Percentiles rank a stretch among this genome's conserved stretches.
Evolutionary conservation across 768 basidiomycete genomes (phyloP).

Genomic region (Russula olivacea): DNA sequence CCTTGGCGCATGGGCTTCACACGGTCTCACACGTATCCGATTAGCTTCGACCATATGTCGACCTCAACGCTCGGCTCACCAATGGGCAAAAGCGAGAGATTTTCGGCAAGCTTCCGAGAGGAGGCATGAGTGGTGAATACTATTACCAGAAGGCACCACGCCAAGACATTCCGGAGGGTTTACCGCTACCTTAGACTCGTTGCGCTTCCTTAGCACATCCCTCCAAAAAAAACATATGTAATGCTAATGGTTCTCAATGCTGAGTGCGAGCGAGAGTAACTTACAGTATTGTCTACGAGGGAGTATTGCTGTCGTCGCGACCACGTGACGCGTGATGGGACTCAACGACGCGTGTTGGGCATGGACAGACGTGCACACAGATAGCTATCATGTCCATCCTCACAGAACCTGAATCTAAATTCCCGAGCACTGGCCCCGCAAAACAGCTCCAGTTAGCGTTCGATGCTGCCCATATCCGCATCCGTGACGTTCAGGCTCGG

Average conservation of each 20-base stretch:
- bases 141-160: conserved; percentile 32
- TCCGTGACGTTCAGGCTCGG: conserved; percentile 23
- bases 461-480: conserved; percentile 19
- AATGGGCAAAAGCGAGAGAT: conserved; percentile 29
- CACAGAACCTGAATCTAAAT: not conserved
- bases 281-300: not conserved
- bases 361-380: no score
- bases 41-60: conserved; percentile 70
- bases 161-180: conserved; percentile 3
- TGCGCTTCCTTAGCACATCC: not conserved
- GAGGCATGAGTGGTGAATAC: conserved; percentile 31
- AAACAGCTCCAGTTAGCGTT: conserved; percentile 18
- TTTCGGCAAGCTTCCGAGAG: conserved; percentile 33
- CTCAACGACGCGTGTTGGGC: not conserved
- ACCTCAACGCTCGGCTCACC: conserved; percentile 38
- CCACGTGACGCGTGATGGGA: conserved; percentile 1
- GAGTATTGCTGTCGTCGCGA: not conserved
- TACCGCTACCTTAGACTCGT: not conserved
- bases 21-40: not conserved
- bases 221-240: not conserved
- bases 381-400: conserved; percentile 7
- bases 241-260: not conserved
- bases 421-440: conserved; percentile 11
- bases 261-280: not conserved
- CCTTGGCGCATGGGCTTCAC: not conserved